A percentile compares a stretch with the other conserved stretches of the same genome.
Evolutionary conservation across 2,329 filamentous ascomycete genomes (phyloP).

Genomic region (Sporothrix schenckii): DNA sequence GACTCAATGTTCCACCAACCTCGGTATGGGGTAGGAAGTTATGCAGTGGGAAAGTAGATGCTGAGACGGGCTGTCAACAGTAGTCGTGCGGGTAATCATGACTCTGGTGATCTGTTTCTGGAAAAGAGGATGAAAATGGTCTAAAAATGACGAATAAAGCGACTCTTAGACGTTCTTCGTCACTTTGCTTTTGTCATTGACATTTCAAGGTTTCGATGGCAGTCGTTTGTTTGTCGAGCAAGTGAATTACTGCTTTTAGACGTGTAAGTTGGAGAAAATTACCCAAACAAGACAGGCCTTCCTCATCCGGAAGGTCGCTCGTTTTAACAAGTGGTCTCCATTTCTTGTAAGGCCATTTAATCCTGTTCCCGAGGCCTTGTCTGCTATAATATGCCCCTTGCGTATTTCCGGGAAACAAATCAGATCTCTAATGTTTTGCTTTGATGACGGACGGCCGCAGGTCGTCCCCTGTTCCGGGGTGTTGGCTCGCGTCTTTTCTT

Average conservation of each 20-base stretch:
- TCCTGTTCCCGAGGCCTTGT: too few relatives aligned
- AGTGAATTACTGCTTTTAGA: slow-evolving; percentile 31
- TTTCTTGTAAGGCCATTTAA: too few relatives aligned
- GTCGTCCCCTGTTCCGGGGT: neutral
- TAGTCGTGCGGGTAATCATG: too few relatives aligned
- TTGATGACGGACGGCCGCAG: neutral
- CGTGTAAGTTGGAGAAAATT: slow-evolving; percentile 30
- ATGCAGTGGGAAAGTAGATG: too few relatives aligned
- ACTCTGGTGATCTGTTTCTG: too few relatives aligned
- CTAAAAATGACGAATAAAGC: too few relatives aligned
- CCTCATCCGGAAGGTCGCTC: slow-evolving; percentile 26
- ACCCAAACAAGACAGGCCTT: slow-evolving; percentile 21
- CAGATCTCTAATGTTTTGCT: neutral
- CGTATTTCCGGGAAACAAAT: neutral
- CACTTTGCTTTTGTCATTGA: too few relatives aligned
- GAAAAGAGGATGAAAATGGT: too few relatives aligned
- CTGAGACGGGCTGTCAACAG: too few relatives aligned
- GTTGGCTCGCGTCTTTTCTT: neutral
- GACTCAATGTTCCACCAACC: too few relatives aligned
- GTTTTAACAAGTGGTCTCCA: neutral
- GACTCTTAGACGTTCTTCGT: too few relatives aligned
- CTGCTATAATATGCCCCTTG: neutral
- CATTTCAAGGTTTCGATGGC: neutral
- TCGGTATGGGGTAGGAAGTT: too few relatives aligned
- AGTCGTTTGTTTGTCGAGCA: neutral